Percentiles rank a stretch among this genome's conserved stretches.
These are phyloP conservation scores for Protostelium mycophagum DNA, from an alignment of 78 protist species.

Conservation along the genomic window DNA sequence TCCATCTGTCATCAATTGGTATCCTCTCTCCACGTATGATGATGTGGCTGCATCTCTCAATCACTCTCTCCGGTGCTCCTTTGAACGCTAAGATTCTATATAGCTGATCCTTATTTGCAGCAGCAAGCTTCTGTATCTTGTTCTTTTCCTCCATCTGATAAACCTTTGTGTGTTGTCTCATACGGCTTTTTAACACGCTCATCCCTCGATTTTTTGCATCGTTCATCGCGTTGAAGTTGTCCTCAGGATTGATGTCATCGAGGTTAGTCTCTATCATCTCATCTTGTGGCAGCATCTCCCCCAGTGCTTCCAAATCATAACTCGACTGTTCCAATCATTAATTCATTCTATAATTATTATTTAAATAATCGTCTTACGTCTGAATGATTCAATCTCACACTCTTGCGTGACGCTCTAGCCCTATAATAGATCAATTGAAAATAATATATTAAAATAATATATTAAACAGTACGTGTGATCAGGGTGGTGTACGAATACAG, in stretches of 20 bases:
- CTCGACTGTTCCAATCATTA: neutral
- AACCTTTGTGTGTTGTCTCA: neutral
- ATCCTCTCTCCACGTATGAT: conserved; percentile 38
- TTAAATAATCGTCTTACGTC: no score
- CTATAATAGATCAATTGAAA: no score
- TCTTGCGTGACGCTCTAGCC: no score
- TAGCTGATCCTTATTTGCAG: neutral
- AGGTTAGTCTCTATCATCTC: neutral
- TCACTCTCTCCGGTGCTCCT: conserved; percentile 68
- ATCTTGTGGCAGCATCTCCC: neutral
- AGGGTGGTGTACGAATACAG: no score
- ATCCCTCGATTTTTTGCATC: neutral
- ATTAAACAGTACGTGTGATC: no score
- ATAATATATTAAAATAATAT: no score
- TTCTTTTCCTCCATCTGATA: neutral
- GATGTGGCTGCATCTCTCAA: conserved; percentile 44
- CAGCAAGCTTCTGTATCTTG: neutral
- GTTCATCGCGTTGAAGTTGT: neutral
- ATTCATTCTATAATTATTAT: no score
- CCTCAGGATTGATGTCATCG: neutral
- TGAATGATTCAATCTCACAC: no score
- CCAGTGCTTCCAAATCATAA: neutral
- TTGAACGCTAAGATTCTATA: conserved; percentile 8
- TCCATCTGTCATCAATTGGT: conserved; percentile 3
- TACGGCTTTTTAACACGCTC: neutral